These are phyloP conservation scores for Yarrowia yakushimensis DNA, from an alignment of 805 yeast species.

Conservation along the genomic window DNA sequence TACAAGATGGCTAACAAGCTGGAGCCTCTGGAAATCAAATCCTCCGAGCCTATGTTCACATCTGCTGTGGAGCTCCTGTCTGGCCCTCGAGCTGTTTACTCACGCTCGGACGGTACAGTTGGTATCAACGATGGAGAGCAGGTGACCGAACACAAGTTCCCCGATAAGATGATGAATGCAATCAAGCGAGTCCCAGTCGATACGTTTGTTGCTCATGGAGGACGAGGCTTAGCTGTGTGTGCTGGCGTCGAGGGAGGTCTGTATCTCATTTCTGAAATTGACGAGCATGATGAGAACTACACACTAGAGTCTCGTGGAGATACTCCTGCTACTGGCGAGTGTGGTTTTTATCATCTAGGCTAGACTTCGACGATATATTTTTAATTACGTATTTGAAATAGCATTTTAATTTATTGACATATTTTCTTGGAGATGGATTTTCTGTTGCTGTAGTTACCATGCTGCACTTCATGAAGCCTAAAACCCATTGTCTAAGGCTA, in stretches of 20 bases:
- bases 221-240: not conserved
- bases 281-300: not conserved
- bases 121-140: constrained; percentile 5
- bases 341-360: not conserved
- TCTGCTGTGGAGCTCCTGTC: constrained; percentile 8
- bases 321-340: not conserved
- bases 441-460: not conserved
- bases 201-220: not conserved
- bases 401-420: not conserved
- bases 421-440: not conserved
- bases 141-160: not conserved
- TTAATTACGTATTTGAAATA: not conserved
- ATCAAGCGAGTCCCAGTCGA: not conserved
- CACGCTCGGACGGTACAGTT: constrained; percentile 13
- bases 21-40: not conserved
- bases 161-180: constrained; percentile 12
- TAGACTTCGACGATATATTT: no score
- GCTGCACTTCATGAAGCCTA: no score
- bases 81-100: not conserved
- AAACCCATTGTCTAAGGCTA: no score
- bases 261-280: constrained; percentile 12
- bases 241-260: constrained; percentile 21
- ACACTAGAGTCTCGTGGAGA: not conserved
- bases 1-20: not conserved
- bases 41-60: not conserved